Evolutionary conservation across 2,329 filamentous ascomycete species (phyloP).

Genomic region (Fusarium sororula): DNA sequence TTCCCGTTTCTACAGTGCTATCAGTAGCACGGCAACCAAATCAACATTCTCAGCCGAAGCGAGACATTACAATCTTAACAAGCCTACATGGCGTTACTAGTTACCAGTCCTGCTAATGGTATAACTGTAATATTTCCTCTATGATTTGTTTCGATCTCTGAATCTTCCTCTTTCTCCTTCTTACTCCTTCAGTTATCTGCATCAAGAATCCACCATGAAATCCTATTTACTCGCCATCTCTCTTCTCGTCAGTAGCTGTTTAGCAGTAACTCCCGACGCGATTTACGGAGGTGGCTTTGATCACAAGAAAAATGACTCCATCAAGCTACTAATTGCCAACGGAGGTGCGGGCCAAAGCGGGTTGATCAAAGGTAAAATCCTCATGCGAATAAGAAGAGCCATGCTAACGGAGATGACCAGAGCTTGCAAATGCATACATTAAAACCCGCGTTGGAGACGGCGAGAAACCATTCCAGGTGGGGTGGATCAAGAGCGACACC

Average conservation of each 20-base stretch:
- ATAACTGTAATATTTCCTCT: background rate
- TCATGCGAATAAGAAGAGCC: background rate
- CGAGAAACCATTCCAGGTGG: slow-evolving; percentile 50
- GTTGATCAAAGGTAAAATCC: slow-evolving; percentile 37
- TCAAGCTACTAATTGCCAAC: slow-evolving; percentile 46
- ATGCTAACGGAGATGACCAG: background rate
- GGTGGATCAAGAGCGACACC: slow-evolving; percentile 57
- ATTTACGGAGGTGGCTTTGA: slow-evolving; percentile 37
- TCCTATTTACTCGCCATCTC: background rate
- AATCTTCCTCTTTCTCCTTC: background rate
- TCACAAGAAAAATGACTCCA: slow-evolving; percentile 1
- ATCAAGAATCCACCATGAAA: background rate
- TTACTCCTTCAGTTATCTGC: background rate
- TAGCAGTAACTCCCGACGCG: slow-evolving; percentile 24
- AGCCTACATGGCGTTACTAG: background rate
- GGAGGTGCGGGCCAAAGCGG: slow-evolving; percentile 52
- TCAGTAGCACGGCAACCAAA: background rate
- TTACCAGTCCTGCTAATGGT: background rate
- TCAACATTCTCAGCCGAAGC: background rate
- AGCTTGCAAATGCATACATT: slow-evolving; percentile 43
- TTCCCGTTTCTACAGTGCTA: background rate
- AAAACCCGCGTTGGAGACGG: slow-evolving; percentile 28
- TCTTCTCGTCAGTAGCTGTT: background rate
- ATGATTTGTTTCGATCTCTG: background rate
- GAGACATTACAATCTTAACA: background rate